These are phyloP conservation scores for Polymyxa betae DNA, from an alignment of 208 protist genomes.

Conservation along the genomic window DNA sequence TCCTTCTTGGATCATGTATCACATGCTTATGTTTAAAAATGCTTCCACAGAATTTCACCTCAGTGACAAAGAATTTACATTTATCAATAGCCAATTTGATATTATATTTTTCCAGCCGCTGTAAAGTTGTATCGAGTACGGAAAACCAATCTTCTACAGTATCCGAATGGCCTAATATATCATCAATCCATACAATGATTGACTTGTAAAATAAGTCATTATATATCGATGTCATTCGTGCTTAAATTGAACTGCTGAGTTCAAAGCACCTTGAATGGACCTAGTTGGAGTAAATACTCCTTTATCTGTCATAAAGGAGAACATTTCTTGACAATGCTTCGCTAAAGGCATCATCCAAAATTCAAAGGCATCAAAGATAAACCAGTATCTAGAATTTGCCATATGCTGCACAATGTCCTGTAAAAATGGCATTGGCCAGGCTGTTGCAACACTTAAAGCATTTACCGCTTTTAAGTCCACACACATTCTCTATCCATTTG, in stretches of 20 bases:
- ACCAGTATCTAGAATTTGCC: background rate
- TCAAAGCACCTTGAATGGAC: background rate
- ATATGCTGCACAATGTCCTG: background rate
- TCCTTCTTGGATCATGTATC: background rate
- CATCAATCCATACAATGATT: background rate
- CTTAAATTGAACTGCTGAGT: background rate
- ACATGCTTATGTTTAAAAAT: background rate
- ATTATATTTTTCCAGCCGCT: background rate
- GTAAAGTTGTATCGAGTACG: background rate
- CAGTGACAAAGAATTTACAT: background rate
- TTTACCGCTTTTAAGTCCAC: background rate
- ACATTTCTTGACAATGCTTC: background rate
- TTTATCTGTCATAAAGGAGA: background rate
- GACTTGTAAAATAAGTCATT: background rate
- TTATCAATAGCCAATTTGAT: background rate
- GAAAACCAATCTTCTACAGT: background rate
- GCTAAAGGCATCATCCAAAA: background rate
- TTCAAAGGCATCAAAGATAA: background rate
- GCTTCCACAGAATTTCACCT: background rate
- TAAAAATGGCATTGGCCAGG: background rate
- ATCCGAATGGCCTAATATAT: background rate
- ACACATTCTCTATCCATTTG: background rate
- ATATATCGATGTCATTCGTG: background rate
- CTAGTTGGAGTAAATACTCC: background rate
- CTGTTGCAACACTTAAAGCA: background rate